phyloP scores from a whole-genome alignment of 768 basidiomycete species.

The Flagelloscypha sp. region DNA sequence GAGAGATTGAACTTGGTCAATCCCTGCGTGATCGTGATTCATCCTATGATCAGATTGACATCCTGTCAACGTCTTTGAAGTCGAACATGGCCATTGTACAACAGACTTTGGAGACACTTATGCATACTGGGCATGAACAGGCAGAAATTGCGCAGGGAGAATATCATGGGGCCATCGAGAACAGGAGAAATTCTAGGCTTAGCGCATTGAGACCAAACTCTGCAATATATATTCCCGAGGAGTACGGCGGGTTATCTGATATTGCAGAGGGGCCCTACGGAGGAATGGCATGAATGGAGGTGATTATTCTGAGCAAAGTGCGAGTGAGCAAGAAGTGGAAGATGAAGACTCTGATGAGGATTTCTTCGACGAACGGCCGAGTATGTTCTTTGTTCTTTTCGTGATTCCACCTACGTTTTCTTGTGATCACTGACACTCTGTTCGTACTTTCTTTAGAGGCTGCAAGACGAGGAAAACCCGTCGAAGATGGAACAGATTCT shows the following conservation, averaged over 20 bases:
- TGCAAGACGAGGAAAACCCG: slow-evolving; percentile 9
- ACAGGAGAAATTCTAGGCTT: slow-evolving; percentile 67
- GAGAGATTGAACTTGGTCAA: slow-evolving; percentile 25
- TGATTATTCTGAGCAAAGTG: too few species aligned
- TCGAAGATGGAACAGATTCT: slow-evolving; percentile 64
- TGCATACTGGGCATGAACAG: slow-evolving; percentile 63
- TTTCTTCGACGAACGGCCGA: background rate
- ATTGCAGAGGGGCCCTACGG: too few species aligned
- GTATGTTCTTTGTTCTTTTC: background rate
- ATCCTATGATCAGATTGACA: slow-evolving; percentile 39
- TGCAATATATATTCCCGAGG: too few species aligned
- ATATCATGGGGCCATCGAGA: slow-evolving; percentile 67
- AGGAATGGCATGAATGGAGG: too few species aligned
- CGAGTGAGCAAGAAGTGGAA: background rate
- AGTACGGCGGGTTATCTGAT: too few species aligned
- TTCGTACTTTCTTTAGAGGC: too few species aligned
- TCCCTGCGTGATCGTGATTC: slow-evolving; percentile 23
- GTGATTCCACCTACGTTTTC: too few species aligned
- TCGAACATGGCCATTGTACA: slow-evolving; percentile 49
- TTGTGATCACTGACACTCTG: too few species aligned
- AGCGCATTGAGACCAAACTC: slow-evolving; percentile 48
- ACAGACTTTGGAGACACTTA: slow-evolving; percentile 53
- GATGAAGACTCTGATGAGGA: slow-evolving; percentile 6
- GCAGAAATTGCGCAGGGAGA: slow-evolving; percentile 60
- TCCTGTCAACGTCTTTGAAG: slow-evolving; percentile 42